Base-by-base conservation (phyloP, 2,329 filamentous ascomycete species). In the Fusarium sp. region DNA sequence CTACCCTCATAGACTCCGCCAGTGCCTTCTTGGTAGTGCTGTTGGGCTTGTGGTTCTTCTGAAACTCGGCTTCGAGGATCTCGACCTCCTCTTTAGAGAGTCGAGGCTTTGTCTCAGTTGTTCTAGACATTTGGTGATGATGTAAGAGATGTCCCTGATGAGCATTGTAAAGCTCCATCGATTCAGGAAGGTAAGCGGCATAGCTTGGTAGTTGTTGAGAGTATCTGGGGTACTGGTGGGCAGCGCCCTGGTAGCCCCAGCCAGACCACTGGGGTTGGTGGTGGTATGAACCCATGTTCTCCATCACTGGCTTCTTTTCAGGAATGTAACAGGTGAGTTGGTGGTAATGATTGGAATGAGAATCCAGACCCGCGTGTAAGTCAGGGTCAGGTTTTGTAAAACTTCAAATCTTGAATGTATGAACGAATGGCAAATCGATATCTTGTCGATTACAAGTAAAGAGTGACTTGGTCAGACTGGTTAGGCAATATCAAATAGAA, bases 31-130 rank as follows among this genome's bases (percentile, higher is more conserved):
- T 91, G 36, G 85, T 84, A 63, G 85, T 88, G 79, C 88, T 90
- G 57, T 87, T 89, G 14, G 89, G 89, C 80, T 91, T 91, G 70
- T 88, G 87, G 77, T 91, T 91, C 78, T 89, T 88, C 68, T 87
- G 84, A 72, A 91, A 91, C 77, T 90, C 88, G 38, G 84, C 83
- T 75, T 91, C 89, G 35, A 91, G 81, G 52, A 88, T 78, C 69
- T 89, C 87, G 13, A 89, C 88, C 77, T 89, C 87, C 55, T 89
- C 87, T 77, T 89, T 89, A 61, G 87, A 87, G 35, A 90, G 81
- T 36, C 86, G 82, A 27, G 86, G 85, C 75, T 88, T 88, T 17
- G 86, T 84, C 71, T 87, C 83, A 59, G 82, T 83, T 27, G 81
- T 80, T 72, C 83, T 80, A 55, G 81, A 80, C 77, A 83, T 79